Evolutionary conservation across 2,329 filamentous ascomycete species (phyloP).

Genomic region (Fusarium nanum): DNA sequence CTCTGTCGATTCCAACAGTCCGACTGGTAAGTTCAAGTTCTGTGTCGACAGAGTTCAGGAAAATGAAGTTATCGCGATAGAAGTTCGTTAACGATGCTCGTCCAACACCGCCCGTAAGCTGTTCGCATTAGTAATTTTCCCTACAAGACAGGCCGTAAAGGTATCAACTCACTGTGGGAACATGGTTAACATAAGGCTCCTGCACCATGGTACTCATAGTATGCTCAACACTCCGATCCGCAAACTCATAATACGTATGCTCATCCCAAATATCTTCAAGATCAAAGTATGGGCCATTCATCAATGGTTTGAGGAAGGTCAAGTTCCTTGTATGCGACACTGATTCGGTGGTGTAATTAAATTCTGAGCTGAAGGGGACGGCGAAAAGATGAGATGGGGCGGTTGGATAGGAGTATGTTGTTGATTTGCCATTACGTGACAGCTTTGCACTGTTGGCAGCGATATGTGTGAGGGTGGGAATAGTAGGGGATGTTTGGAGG

Average conservation of each 20-base stretch:
- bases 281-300: slow-evolving; percentile 76
- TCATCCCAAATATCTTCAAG: slow-evolving; percentile 84
- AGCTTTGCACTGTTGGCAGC: slow-evolving; percentile 15
- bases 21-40: slow-evolving; percentile 76
- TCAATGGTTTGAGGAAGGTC: slow-evolving; percentile 70
- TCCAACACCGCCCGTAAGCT: slow-evolving; percentile 76
- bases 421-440: neutral
- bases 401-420: slow-evolving; percentile 56
- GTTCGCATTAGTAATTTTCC: no score
- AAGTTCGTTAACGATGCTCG: slow-evolving; percentile 71
- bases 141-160: no score
- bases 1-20: slow-evolving; percentile 76
- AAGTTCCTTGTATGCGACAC: slow-evolving; percentile 75
- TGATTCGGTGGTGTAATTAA: slow-evolving; percentile 64
- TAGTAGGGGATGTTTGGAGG: neutral
- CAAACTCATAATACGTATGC: slow-evolving; percentile 79
- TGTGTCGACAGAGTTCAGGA: slow-evolving; percentile 75
- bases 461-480: slow-evolving; percentile 37
- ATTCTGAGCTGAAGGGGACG: slow-evolving; percentile 62
- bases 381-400: slow-evolving; percentile 55
- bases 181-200: slow-evolving; percentile 82
- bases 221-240: slow-evolving; percentile 72
- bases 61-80: slow-evolving; percentile 80
- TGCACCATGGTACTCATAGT: slow-evolving; percentile 87
- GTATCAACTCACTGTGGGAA: slow-evolving; percentile 68